Percentiles rank a stretch among this genome's conserved stretches.
Evolutionary conservation across 371 early-diverging fungal species (phyloP).

Genomic region (Dinochytrium kinnereticum): DNA sequence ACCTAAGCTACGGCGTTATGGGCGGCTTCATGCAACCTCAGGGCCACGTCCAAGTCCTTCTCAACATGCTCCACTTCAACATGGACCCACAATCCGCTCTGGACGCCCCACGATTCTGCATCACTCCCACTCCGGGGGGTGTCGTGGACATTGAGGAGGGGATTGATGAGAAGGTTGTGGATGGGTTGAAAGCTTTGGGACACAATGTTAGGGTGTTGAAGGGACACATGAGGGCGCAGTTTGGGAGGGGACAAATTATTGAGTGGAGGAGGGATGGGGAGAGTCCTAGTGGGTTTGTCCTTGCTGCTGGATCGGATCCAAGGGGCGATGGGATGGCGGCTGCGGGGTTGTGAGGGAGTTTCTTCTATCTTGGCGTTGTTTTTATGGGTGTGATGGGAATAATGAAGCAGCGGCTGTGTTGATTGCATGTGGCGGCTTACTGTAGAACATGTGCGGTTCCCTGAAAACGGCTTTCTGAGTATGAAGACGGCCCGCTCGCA

Average conservation of each 20-base stretch:
- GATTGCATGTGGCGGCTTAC: too few species aligned
- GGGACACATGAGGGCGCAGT: conserved; percentile 58
- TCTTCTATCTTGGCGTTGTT: too few species aligned
- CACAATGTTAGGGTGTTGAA: conserved; percentile 59
- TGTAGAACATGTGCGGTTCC: too few species aligned
- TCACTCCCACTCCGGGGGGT: conserved; percentile 38
- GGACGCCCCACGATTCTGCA: conserved; percentile 74
- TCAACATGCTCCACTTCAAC: conserved; percentile 66
- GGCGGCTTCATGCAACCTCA: conserved; percentile 78
- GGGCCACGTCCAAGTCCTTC: conserved; percentile 80
- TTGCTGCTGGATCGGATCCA: conserved; percentile 32
- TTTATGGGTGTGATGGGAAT: too few species aligned
- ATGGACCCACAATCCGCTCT: conserved; percentile 70
- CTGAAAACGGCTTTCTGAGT: too few species aligned
- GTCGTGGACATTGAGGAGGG: conserved; percentile 70
- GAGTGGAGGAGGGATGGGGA: conserved; percentile 15
- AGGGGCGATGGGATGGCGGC: conserved; percentile 28
- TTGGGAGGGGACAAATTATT: conserved; percentile 82
- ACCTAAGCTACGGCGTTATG: conserved; percentile 49
- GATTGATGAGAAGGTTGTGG: conserved; percentile 47
- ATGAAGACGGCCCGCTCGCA: too few species aligned
- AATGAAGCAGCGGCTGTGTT: too few species aligned
- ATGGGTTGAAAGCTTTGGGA: conserved; percentile 60
- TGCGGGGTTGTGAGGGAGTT: not conserved
- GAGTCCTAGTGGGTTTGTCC: conserved; percentile 29